A percentile compares a stretch with the other conserved stretches of the same genome.
phyloP scores from a whole-genome alignment of 306 rosid species.

The Pyrus bretschneideri region DNA sequence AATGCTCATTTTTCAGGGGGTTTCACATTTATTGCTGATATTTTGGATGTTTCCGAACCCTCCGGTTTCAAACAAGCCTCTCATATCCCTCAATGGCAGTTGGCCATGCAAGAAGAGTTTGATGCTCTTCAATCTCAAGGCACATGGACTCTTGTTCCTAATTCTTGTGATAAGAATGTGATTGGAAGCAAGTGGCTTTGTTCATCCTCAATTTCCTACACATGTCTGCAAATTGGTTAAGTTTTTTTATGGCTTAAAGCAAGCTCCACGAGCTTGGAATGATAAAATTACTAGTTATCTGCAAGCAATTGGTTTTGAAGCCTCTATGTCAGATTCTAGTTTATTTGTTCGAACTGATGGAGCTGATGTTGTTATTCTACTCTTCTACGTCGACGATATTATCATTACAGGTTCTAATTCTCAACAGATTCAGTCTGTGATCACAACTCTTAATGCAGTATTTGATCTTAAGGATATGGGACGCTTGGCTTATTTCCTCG shows the following conservation, averaged over 20 bases:
- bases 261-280: too few relatives aligned
- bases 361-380: not conserved
- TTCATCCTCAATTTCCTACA: too few relatives aligned
- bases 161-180: not conserved
- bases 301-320: not conserved
- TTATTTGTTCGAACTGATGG: too few relatives aligned
- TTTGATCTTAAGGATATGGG: not conserved
- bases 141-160: not conserved
- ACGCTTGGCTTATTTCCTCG: not conserved
- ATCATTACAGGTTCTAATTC: too few relatives aligned
- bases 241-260: too few relatives aligned
- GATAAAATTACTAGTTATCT: too few relatives aligned
- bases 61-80: accelerated
- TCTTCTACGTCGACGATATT: not conserved
- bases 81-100: too few relatives aligned
- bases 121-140: not conserved
- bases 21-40: too few relatives aligned
- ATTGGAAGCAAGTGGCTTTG: not conserved
- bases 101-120: too few relatives aligned
- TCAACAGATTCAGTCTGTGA: not conserved
- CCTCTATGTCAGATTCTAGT: not conserved
- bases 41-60: too few relatives aligned
- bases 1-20: too few relatives aligned
- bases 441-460: not conserved
- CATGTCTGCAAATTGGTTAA: too few relatives aligned